phyloP scores from a whole-genome alignment of 164 flowering plant genomes.

The Litsea cubeba region DNA sequence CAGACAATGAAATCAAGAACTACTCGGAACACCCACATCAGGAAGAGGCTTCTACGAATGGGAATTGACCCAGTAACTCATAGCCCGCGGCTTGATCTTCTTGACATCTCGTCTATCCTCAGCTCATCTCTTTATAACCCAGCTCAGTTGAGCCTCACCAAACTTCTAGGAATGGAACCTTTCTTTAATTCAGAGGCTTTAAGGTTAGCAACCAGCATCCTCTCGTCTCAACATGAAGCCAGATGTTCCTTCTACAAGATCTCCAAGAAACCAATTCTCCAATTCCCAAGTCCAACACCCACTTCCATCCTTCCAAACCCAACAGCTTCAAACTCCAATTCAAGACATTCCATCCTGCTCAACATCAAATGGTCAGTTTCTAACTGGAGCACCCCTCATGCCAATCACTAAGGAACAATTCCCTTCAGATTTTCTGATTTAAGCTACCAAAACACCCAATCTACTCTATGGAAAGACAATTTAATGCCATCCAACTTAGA shows the following conservation, averaged over 20 bases:
- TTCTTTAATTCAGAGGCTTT: conserved; percentile 57
- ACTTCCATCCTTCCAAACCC: conserved; percentile 16
- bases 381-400: conserved; percentile 27
- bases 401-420: conserved; percentile 33
- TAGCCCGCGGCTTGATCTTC: conserved; percentile 69
- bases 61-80: conserved; percentile 96
- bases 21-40: conserved; percentile 95
- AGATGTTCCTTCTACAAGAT: conserved; percentile 25
- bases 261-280: conserved; percentile 21
- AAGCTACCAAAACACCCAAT: conserved; percentile 19
- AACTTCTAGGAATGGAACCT: conserved; percentile 47
- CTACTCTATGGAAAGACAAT: conserved; percentile 32
- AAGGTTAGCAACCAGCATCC: conserved; percentile 43
- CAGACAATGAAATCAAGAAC: conserved; percentile 92
- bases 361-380: conserved; percentile 20
- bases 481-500: conserved; percentile 15
- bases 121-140: conserved; percentile 42
- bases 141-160: conserved; percentile 43
- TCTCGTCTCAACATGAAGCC: conserved; percentile 31
- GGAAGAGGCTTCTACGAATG: conserved; percentile 81
- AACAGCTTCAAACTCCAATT: conserved; percentile 20
- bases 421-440: conserved; percentile 17
- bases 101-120: conserved; percentile 64
- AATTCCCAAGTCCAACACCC: conserved; percentile 25
- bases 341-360: conserved; percentile 25